phyloP scores from a whole-genome alignment of 306 rosid genomes.

The Vachellia pachyceras region DNA sequence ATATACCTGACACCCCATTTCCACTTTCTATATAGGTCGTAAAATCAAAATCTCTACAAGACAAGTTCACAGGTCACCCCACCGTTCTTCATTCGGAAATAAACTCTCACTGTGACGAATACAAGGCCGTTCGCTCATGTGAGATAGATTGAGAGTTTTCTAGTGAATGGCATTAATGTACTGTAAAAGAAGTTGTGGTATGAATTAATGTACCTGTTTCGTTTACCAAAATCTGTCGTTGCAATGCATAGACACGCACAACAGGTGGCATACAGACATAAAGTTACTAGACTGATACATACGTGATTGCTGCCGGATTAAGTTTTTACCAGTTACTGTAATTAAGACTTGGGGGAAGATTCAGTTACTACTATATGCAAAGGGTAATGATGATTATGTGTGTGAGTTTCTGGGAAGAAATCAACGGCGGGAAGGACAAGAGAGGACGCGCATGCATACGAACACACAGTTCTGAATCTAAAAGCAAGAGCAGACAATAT shows the following conservation, averaged over 20 bases:
- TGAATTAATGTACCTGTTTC: neutral
- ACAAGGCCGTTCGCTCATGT: neutral
- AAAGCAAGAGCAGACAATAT: slow-evolving; percentile 47
- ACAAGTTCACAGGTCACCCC: slow-evolving; percentile 9
- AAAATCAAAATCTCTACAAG: slow-evolving; percentile 19
- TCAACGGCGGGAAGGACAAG: slow-evolving; percentile 31
- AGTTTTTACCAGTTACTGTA: slow-evolving; percentile 34
- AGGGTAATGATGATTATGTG: slow-evolving; percentile 33
- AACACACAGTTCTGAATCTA: slow-evolving; percentile 10
- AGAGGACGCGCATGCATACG: slow-evolving; percentile 47
- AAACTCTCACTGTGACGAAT: slow-evolving; percentile 7
- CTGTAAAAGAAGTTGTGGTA: neutral
- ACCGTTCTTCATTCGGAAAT: slow-evolving; percentile 13
- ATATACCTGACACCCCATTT: slow-evolving; percentile 24
- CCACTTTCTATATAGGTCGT: slow-evolving; percentile 12
- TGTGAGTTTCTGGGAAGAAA: slow-evolving; percentile 39
- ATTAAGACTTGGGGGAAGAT: no score
- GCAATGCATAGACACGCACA: neutral
- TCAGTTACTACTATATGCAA: no score
- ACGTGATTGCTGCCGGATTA: neutral
- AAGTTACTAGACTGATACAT: slow-evolving; percentile 15
- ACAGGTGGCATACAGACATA: neutral
- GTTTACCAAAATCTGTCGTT: neutral
- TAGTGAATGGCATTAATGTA: neutral
- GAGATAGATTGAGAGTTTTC: neutral